Evolutionary conservation across 805 yeast genomes (phyloP).

Genomic region (Suhomyces sp.): DNA sequence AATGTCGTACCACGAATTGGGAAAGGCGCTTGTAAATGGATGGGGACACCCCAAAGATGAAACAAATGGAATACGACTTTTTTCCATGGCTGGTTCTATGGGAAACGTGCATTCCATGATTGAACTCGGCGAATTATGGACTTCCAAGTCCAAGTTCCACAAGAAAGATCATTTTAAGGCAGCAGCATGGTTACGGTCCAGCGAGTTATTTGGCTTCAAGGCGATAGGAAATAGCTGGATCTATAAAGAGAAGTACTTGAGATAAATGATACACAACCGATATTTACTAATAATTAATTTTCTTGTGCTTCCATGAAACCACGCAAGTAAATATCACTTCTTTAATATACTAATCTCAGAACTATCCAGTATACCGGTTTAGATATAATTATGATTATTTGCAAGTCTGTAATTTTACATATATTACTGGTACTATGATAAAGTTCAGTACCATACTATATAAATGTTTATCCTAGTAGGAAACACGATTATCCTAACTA

Average conservation of each 20-base stretch:
- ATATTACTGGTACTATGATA: neutral
- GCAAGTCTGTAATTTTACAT: neutral
- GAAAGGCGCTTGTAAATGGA: slow-evolving; percentile 53
- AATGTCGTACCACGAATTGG: slow-evolving; percentile 59
- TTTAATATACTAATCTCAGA: too few relatives aligned
- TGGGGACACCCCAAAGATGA: slow-evolving; percentile 57
- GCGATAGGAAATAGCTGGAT: slow-evolving; percentile 74
- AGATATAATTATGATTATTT: too few relatives aligned
- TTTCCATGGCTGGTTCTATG: slow-evolving; percentile 62
- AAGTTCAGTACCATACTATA: neutral
- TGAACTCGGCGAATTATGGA: slow-evolving; percentile 69
- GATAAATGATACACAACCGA: neutral
- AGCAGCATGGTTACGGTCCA: slow-evolving; percentile 67
- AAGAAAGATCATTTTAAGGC: slow-evolving; percentile 61
- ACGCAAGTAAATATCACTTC: too few relatives aligned
- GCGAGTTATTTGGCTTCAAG: slow-evolving; percentile 59
- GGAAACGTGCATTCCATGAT: slow-evolving; percentile 70
- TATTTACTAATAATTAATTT: too few relatives aligned
- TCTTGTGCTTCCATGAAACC: too few relatives aligned
- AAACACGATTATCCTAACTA: too few relatives aligned
- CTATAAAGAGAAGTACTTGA: slow-evolving; percentile 62
- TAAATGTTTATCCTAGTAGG: neutral
- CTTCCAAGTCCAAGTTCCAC: slow-evolving; percentile 49
- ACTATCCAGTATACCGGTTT: neutral
- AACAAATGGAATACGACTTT: slow-evolving; percentile 51